Base-by-base conservation (phyloP, 257 asterid genomes). In the Rehmannia glutinosa region DNA sequence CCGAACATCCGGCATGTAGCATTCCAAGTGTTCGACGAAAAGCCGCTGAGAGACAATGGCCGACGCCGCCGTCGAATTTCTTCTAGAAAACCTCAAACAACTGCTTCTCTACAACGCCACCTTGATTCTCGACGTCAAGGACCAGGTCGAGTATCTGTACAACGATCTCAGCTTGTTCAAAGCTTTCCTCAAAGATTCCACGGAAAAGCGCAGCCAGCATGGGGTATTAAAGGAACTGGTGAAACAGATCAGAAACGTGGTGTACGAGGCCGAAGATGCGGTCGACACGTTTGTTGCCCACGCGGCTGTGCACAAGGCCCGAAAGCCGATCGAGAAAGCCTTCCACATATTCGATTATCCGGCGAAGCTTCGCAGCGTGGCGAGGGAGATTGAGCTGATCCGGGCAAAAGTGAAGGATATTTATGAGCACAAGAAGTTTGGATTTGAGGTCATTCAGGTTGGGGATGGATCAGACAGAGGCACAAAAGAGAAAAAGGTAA, bases 261-360 rank as follows among this genome's bases (percentile, higher is more conserved):
- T 79, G 0, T 80, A 75, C 58, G 83, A 86, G 2, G 93, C 93
- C 2, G 89, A 81, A 50, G 89, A 86, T 41, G 84, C 83, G 6
- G 76, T 83, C 21, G 93, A 83, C 57, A 55, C 73, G 6, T 86
- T 78, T 17, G 79, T 86, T 1, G 79, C 84, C 21, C 80, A 81
- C 13, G 82, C 82, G 10, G 81, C 85, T 5, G 83, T 69, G 11
- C 89, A 83, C 68, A 81, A 73, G 72, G 79, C 83, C 1, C 62
- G 86, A 17, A 49, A 28, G 71, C 52, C 42, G 2, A 16, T 80
- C 11, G 62, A 57, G 27, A 80, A 12, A 50, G 81, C 81, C 2
- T 12, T 79, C 2, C 84, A 76, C 15, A 35, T 59, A 0, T 21
- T 81, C 3, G 89, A 77, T 70, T 79, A 85, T 56, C 35, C 82